Base-by-base conservation (phyloP, 2,329 filamentous ascomycete genomes). In the Aureobasidium sp. region DNA sequence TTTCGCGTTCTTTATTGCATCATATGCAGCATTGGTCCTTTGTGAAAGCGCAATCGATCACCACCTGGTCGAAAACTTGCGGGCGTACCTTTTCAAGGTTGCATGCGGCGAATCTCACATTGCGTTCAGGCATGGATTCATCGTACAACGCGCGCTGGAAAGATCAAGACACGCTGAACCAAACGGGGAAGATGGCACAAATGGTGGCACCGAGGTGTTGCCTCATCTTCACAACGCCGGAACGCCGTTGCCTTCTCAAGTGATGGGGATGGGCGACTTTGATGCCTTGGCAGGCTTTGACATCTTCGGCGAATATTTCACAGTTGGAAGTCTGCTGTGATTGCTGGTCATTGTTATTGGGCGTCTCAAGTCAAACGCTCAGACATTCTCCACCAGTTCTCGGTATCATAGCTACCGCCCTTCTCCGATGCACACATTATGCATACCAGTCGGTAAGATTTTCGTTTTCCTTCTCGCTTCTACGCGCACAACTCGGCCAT, bases 1-100 rank as follows among this genome's bases (percentile, higher is more conserved):
- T 29, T 62, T 62, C n/a, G 36, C 51, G 4, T 62, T 62, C 51
- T 62, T 62, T 20, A 62, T 62, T 36, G 60, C 60, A 13, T 53
- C 51, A 1, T 62, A 62, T 12, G 60, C 60, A 26, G 50, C 60
- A 36, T 51, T 62, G 10, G 60, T 62, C 1, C 51, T 62, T 12
- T 62, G 60, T 20, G 60, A 62, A 50, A 56, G 48, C 20, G 60
- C 60, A 5, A 34, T 62, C 3, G 60, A 57, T 27, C 50, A 57
- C 32, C 60, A 62, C 26, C 15, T 57, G 29, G 60, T 62, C 17
- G 60, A 57, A 5, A 62, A 48, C 20, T n/a, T 62, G 8, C 51
- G 51, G 5, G 41, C n/a, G n/a, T 62, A 57, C 43, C 32, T 62
- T 8, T 37, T 39, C 51, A 39, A 51, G 20, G 51, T 57, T 5